Evolutionary conservation across 768 basidiomycete genomes (phyloP).

Genomic region (Obba rivulosa): DNA sequence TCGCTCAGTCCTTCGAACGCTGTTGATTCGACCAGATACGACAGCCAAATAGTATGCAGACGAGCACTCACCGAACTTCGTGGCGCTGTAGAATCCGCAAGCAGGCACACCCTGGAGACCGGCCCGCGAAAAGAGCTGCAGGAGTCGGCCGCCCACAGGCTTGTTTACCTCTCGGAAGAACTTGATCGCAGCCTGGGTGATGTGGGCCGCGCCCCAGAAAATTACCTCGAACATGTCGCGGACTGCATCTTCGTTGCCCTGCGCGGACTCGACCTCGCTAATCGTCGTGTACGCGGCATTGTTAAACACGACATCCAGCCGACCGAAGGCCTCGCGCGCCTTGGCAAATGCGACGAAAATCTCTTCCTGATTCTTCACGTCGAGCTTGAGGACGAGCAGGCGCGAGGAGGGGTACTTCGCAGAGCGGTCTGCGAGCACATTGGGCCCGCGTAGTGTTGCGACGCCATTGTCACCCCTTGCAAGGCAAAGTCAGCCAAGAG

Average conservation of each 20-base stretch:
- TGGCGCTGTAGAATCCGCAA: slow-evolving; percentile 18
- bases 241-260: slow-evolving; percentile 23
- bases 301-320: slow-evolving; percentile 21
- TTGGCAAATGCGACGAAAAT: slow-evolving; percentile 12
- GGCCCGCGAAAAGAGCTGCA: slow-evolving; percentile 31
- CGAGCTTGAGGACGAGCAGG: slow-evolving; percentile 16
- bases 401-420: slow-evolving; percentile 8
- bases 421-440: slow-evolving; percentile 14
- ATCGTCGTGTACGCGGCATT: slow-evolving; percentile 15
- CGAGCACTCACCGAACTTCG: slow-evolving; percentile 12
- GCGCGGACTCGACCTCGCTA: slow-evolving; percentile 12
- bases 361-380: slow-evolving; percentile 10
- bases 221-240: slow-evolving; percentile 32
- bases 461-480: slow-evolving; percentile 17
- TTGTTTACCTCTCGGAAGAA: slow-evolving; percentile 27
- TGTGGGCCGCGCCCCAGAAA: slow-evolving; percentile 19
- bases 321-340: slow-evolving; percentile 10
- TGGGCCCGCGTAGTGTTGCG: slow-evolving; percentile 20
- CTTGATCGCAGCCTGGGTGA: slow-evolving; percentile 18
- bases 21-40: slow-evolving; percentile 5
- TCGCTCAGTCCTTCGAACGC: slow-evolving; percentile 26
- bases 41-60: background rate
- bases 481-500: slow-evolving; percentile 15
- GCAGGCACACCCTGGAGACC: slow-evolving; percentile 19
- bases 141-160: slow-evolving; percentile 26